A percentile compares a stretch with the other conserved stretches of the same genome.
phyloP scores from a whole-genome alignment of 1,139 yeast genomes.

The Trichomonascaceae sp. region DNA sequence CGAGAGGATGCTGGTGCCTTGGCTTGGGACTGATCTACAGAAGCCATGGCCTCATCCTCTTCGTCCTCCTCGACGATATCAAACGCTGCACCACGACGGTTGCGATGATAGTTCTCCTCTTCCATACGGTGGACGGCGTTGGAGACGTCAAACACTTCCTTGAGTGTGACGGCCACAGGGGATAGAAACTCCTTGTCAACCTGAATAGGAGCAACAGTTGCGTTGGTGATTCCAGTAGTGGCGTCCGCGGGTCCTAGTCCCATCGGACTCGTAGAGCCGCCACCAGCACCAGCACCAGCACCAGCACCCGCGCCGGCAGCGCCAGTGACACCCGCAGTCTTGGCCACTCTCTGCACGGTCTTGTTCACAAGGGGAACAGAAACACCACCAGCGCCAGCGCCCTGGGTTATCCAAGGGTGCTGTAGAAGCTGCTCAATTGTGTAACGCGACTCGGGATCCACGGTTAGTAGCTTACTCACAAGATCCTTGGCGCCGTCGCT shows the following conservation, averaged over 20 bases:
- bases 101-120: constrained; percentile 52
- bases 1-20: constrained; percentile 7
- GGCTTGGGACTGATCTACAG: constrained; percentile 7
- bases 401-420: constrained; percentile 68
- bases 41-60: constrained; percentile 15
- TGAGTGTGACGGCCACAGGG: constrained; percentile 84
- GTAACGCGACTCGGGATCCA: constrained; percentile 66
- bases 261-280: background rate
- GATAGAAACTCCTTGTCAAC: constrained; percentile 35
- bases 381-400: constrained; percentile 16
- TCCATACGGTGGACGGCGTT: constrained; percentile 91
- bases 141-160: constrained; percentile 90
- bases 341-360: constrained; percentile 1
- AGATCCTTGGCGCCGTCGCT: constrained; percentile 66
- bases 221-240: constrained; percentile 1
- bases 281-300: background rate
- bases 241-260: constrained; percentile 1
- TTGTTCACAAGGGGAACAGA: constrained; percentile 2
- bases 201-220: constrained; percentile 7
- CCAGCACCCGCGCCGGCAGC: background rate
- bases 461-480: constrained; percentile 64
- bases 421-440: constrained; percentile 62
- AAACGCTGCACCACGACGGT: constrained; percentile 4
- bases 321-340: constrained; percentile 4
- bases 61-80: constrained; percentile 14